Conservation (phyloP, 768 basidiomycete species). For the Hortiboletus flavorubellus region DNA sequence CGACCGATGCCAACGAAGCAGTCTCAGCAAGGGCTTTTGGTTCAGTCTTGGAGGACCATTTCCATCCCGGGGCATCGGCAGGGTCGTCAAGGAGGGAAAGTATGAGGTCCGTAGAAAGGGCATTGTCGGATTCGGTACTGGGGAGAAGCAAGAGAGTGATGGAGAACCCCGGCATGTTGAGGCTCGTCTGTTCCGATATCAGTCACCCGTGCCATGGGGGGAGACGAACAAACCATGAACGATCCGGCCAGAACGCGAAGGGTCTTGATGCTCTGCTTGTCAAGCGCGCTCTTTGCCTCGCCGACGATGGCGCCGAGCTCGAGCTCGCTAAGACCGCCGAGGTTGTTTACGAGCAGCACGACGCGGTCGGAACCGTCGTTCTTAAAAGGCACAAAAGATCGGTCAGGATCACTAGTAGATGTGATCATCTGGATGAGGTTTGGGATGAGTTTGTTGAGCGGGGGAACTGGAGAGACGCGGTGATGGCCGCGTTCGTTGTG, state of each 20-base stretch:
- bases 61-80: constrained; percentile 79
- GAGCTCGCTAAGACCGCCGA: constrained; percentile 81
- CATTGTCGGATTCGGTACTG: constrained; percentile 34
- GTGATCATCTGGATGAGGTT: constrained; percentile 67
- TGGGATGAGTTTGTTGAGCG: constrained; percentile 65
- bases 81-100: constrained; percentile 69
- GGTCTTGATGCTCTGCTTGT: constrained; percentile 51
- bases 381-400: constrained; percentile 71
- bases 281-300: constrained; percentile 56
- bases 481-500: constrained; percentile 84
- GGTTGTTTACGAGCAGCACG: constrained; percentile 82
- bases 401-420: constrained; percentile 70
- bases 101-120: constrained; percentile 41
- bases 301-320: constrained; percentile 69
- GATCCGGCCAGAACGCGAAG: constrained; percentile 71
- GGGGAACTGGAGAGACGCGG: constrained; percentile 67
- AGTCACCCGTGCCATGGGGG: background rate
- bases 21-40: constrained; percentile 32
- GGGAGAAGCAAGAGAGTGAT: constrained; percentile 80
- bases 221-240: constrained; percentile 64
- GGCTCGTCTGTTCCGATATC: constrained; percentile 56
- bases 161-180: constrained; percentile 94
- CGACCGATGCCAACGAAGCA: constrained; percentile 10
- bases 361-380: constrained; percentile 63
- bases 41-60: constrained; percentile 56